Percentiles rank a stretch among this genome's conserved stretches.
Evolutionary conservation across 2,329 filamentous ascomycete species (phyloP).

Genomic region (Phialophora verrucosa): DNA sequence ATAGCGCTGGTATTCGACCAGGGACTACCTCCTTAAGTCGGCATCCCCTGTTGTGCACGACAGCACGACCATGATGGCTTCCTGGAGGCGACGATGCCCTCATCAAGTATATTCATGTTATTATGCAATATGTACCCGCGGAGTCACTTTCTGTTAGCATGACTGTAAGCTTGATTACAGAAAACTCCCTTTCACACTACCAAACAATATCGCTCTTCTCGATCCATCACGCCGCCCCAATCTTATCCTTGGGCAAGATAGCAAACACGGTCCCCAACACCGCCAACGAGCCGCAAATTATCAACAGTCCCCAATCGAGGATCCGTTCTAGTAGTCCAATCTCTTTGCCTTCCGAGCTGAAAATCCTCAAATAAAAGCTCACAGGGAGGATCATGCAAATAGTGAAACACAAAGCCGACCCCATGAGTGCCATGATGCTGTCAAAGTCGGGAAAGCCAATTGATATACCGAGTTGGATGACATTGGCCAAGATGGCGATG

Average conservation of each 20-base stretch:
- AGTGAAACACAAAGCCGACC: constrained; percentile 86
- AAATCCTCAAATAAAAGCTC: constrained; percentile 88
- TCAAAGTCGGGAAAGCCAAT: constrained; percentile 80
- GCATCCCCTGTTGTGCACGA: background rate
- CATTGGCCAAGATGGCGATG: constrained; percentile 69
- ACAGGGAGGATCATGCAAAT: constrained; percentile 92
- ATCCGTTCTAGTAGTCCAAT: constrained; percentile 68
- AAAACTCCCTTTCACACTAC: background rate
- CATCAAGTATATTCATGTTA: background rate
- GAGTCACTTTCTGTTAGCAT: background rate
- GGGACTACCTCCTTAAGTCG: background rate
- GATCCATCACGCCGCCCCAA: constrained; percentile 55
- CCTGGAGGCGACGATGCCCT: background rate
- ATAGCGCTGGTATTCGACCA: background rate
- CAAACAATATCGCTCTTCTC: background rate
- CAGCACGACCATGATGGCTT: background rate
- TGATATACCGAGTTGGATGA: constrained; percentile 77
- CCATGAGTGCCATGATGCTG: constrained; percentile 88
- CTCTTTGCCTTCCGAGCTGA: constrained; percentile 73
- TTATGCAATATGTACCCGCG: background rate
- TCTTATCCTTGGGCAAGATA: constrained; percentile 78
- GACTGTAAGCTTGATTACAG: background rate
- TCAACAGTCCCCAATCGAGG: constrained; percentile 71
- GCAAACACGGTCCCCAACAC: constrained; percentile 83
- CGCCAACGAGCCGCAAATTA: constrained; percentile 72